Evolutionary conservation across 305 asterid genomes (phyloP).

Genomic region (Rubia balearica): DNA sequence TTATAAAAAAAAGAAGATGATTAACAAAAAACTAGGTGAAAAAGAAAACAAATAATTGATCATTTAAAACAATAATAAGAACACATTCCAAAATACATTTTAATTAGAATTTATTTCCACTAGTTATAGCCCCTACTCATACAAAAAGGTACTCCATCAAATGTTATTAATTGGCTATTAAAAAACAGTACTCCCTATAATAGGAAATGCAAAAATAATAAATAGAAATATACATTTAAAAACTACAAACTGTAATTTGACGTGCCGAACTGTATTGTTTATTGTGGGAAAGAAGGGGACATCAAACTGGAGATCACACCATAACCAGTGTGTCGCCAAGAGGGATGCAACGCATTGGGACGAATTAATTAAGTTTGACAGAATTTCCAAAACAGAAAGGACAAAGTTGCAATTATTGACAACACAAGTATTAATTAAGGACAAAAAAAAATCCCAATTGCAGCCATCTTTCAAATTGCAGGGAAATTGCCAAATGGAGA

Average conservation of each 20-base stretch:
- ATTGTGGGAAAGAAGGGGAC: background rate
- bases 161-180: too few relatives aligned
- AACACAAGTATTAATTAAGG: background rate
- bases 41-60: too few relatives aligned
- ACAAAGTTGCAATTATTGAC: background rate
- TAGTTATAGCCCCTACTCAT: too few relatives aligned
- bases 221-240: background rate
- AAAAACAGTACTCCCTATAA: too few relatives aligned
- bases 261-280: constrained; percentile 10
- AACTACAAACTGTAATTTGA: constrained; percentile 5
- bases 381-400: background rate
- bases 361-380: background rate
- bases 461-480: background rate
- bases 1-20: background rate
- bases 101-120: too few relatives aligned
- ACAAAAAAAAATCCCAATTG: too few relatives aligned
- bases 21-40: too few relatives aligned
- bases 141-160: too few relatives aligned
- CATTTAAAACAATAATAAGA: too few relatives aligned
- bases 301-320: background rate
- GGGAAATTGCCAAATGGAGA: constrained; percentile 9
- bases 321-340: background rate
- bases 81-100: too few relatives aligned
- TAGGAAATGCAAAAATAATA: background rate
- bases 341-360: background rate